phyloP scores from a whole-genome alignment of 345 rosid genomes.

The Capsella bursapastoris region DNA sequence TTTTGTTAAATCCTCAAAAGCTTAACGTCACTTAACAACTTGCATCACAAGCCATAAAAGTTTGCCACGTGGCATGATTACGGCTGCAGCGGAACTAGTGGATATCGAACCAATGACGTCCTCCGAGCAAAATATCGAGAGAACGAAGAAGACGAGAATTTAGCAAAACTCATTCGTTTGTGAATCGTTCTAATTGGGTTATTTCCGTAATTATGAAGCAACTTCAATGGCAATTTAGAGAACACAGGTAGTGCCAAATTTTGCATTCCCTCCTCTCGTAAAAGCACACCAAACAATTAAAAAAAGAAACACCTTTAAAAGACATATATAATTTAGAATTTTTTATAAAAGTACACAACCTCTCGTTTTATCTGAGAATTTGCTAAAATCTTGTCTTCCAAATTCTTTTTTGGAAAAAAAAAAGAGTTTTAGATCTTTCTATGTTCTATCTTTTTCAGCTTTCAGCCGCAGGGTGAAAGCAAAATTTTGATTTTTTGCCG shows the following conservation, averaged over 20 bases:
- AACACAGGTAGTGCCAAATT: constrained; percentile 28
- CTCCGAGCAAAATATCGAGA: constrained; percentile 4
- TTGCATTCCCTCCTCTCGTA: constrained; percentile 31
- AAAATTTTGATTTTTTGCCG: not conserved
- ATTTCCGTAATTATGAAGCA: constrained; percentile 3
- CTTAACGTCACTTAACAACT: constrained; percentile 2
- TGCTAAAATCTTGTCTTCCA: not conserved
- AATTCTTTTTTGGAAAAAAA: not conserved
- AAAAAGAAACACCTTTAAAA: constrained; percentile 13
- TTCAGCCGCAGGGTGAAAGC: constrained; percentile 19
- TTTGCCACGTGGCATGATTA: constrained; percentile 24
- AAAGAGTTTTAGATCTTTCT: not conserved
- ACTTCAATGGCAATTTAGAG: constrained; percentile 5
- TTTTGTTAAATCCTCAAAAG: not conserved
- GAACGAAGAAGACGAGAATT: not conserved
- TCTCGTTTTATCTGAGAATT: constrained; percentile 22
- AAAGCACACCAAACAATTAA: not conserved
- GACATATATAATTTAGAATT: too few species aligned
- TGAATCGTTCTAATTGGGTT: not conserved
- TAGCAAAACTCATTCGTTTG: not conserved
- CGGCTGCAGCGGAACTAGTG: not conserved
- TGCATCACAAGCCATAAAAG: not conserved
- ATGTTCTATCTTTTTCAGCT: not conserved
- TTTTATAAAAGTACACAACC: not conserved
- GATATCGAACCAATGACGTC: constrained; percentile 33